Percentiles rank a stretch among this genome's conserved stretches.
phyloP scores from a whole-genome alignment of 2,329 filamentous ascomycete genomes.

The Orbilia ellipsospora region DNA sequence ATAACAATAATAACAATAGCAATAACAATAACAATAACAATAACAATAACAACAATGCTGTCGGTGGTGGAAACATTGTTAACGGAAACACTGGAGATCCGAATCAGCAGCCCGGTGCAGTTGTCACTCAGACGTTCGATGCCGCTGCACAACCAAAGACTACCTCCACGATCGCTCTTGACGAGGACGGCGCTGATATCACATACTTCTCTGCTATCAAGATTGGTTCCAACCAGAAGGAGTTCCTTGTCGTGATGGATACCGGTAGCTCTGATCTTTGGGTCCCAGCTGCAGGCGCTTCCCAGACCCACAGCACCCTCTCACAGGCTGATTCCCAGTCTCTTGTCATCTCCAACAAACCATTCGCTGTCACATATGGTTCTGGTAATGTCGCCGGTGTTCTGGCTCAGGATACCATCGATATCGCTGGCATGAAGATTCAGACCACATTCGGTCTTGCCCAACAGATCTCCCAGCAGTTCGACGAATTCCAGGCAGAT shows the following conservation, averaged over 20 bases:
- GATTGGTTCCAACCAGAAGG: conserved; percentile 16
- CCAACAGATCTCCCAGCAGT: conserved; percentile 62
- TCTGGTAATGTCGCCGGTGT: conserved; percentile 63
- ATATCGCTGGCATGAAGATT: conserved; percentile 60
- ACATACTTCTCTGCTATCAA: conserved; percentile 13
- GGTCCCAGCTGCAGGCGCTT: conserved; percentile 60
- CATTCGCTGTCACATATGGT: conserved; percentile 61
- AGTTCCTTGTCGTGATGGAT: conserved; percentile 27
- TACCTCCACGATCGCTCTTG: conserved; percentile 9
- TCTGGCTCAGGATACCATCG: conserved; percentile 61
- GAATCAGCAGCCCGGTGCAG: conserved; percentile 11
- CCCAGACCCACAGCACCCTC: conserved; percentile 15
- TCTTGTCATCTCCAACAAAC: conserved; percentile 60
- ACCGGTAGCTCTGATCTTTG: conserved; percentile 57
- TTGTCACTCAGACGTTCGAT: conserved; percentile 16
- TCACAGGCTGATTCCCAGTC: conserved; percentile 59
- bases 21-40: background rate
- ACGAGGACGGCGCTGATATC: conserved; percentile 19
- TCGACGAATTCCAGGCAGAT: conserved; percentile 71
- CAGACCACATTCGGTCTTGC: conserved; percentile 60
- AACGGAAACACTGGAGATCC: no score
- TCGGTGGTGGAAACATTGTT: background rate
- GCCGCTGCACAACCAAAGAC: conserved; percentile 3
- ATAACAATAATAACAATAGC: background rate
- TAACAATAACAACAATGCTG: background rate